Percentiles rank a stretch among this genome's conserved stretches.
These are phyloP conservation scores for Daldinia sp. DNA, from an alignment of 2,329 filamentous ascomycete species.

Conservation along the genomic window DNA sequence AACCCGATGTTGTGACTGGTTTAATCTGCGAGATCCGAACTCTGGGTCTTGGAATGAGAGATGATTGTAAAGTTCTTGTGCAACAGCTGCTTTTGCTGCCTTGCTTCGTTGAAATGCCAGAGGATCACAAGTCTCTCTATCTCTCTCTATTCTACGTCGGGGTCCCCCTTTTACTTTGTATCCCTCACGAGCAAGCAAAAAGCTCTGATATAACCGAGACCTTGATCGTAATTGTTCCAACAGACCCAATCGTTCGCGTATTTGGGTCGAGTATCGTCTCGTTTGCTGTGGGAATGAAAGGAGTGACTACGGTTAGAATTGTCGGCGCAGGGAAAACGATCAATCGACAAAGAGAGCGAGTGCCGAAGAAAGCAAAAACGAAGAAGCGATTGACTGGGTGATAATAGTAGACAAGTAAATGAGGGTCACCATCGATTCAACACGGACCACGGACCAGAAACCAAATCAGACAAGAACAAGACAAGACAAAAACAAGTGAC, in stretches of 20 bases:
- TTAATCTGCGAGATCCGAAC: constrained; percentile 33
- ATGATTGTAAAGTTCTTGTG: constrained; percentile 34
- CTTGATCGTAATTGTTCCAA: constrained; percentile 10
- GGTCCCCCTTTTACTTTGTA: constrained; percentile 10
- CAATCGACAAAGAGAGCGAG: constrained; percentile 22
- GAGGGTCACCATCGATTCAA: constrained; percentile 30
- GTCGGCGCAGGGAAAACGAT: constrained; percentile 14
- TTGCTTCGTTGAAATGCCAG: constrained; percentile 29
- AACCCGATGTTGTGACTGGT: constrained; percentile 43
- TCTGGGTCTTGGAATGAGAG: constrained; percentile 38
- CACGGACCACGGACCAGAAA: constrained; percentile 29
- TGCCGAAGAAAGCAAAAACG: constrained; percentile 18
- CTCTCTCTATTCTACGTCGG: neutral
- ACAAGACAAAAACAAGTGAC: constrained; percentile 25
- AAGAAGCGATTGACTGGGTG: constrained; percentile 13
- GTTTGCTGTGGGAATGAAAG: constrained; percentile 23
- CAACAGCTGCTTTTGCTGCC: constrained; percentile 9
- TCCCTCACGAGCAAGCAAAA: neutral
- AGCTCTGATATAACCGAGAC: constrained; percentile 10
- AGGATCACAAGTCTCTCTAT: constrained; percentile 10
- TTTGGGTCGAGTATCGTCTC: constrained; percentile 15
- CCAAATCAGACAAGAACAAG: constrained; percentile 19
- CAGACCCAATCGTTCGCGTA: constrained; percentile 11
- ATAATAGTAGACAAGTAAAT: constrained; percentile 23
- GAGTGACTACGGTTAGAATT: constrained; percentile 44